These are phyloP conservation scores for Candida ulmi DNA, from an alignment of 805 yeast species.

Conservation along the genomic window DNA sequence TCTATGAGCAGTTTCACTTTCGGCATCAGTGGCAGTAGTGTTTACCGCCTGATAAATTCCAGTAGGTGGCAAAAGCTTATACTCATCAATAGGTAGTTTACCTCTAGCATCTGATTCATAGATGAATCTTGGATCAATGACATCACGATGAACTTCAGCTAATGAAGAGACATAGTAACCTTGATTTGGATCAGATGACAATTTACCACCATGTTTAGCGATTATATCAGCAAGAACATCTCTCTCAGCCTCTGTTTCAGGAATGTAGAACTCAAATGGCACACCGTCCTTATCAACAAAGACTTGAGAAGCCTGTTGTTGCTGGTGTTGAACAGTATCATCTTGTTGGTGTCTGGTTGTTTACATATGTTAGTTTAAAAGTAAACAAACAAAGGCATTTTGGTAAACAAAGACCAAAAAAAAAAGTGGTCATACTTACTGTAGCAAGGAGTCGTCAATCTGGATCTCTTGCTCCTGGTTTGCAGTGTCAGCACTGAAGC, in stretches of 20 bases:
- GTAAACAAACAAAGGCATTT: no score
- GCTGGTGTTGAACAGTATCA: background rate
- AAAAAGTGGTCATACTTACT: background rate
- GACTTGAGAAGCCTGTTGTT: background rate
- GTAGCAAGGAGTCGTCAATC: conserved; percentile 1
- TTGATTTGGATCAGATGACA: conserved; percentile 6
- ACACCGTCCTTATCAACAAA: conserved; percentile 3
- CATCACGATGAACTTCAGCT: conserved; percentile 13
- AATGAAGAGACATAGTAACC: conserved; percentile 15
- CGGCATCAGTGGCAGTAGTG: conserved; percentile 1
- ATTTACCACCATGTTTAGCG: conserved; percentile 16
- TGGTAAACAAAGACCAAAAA: no score
- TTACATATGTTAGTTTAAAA: no score
- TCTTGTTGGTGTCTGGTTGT: background rate
- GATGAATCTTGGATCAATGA: conserved; percentile 18
- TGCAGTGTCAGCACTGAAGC: background rate
- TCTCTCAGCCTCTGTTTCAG: conserved; percentile 16
- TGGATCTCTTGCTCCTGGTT: background rate
- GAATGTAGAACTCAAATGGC: conserved; percentile 18
- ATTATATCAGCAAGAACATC: conserved; percentile 8
- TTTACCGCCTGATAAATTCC: conserved; percentile 1
- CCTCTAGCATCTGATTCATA: conserved; percentile 14
- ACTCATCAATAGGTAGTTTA: conserved; percentile 7
- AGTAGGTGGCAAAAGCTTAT: conserved; percentile 9
- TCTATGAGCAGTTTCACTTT: conserved; percentile 8